These are phyloP conservation scores for Cryptosporidium sp. DNA, from an alignment of 169 alveolate genomes.

Conservation along the genomic window DNA sequence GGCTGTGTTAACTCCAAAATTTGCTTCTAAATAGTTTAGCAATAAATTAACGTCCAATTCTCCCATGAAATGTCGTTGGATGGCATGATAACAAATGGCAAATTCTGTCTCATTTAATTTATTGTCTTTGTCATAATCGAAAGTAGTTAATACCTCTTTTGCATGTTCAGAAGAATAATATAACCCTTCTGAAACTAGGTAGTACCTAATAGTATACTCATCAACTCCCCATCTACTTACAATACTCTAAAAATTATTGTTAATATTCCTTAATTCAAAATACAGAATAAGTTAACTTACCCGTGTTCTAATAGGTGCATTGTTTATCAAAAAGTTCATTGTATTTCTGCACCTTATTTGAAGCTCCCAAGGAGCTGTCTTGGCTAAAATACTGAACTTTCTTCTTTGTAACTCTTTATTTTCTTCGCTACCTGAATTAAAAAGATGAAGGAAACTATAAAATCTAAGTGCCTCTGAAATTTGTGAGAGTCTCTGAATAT, in stretches of 20 bases:
- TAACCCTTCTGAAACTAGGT: constrained; percentile 55
- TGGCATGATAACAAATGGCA: constrained; percentile 57
- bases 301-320: constrained; percentile 73
- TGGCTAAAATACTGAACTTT: constrained; percentile 50
- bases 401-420: constrained; percentile 66
- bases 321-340: constrained; percentile 66
- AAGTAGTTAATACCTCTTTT: constrained; percentile 28
- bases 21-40: constrained; percentile 43
- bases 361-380: constrained; percentile 74
- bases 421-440: constrained; percentile 50
- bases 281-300: constrained; percentile 35
- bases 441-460: constrained; percentile 38
- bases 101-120: constrained; percentile 54
- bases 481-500: constrained; percentile 44
- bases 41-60: constrained; percentile 48
- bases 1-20: constrained; percentile 62
- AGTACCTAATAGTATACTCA: constrained; percentile 40
- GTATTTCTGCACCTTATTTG: constrained; percentile 71
- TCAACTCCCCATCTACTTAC: constrained; percentile 44
- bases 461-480: constrained; percentile 64
- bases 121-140: constrained; percentile 62
- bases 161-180: constrained; percentile 68
- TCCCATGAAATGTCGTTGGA: constrained; percentile 72
- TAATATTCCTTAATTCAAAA: not conserved
- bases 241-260: constrained; percentile 12